Conservation (phyloP, 352 stramenopile species). For the Phytophthora tentaculata region DNA sequence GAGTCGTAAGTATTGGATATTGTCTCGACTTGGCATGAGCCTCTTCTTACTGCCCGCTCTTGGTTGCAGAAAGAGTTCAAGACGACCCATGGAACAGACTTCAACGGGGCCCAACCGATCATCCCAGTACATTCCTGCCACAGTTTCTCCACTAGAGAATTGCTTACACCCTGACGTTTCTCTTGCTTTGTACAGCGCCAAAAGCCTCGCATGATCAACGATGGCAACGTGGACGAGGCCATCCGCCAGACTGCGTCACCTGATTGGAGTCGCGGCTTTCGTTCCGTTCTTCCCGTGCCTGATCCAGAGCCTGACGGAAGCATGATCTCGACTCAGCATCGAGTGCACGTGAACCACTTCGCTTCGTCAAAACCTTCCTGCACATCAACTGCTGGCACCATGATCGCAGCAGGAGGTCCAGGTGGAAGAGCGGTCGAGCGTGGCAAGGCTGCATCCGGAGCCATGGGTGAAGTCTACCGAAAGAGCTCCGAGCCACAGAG, state of each 20-base stretch:
- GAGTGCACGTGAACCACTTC: conserved; percentile 62
- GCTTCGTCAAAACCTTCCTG: conserved; percentile 16
- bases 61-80: conserved; percentile 63
- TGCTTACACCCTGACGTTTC: no score
- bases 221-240: conserved; percentile 61
- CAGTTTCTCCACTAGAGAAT: no score
- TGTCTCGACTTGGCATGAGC: neutral
- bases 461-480: conserved; percentile 70
- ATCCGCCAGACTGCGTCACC: conserved; percentile 51
- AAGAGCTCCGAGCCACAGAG: conserved; percentile 62
- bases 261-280: conserved; percentile 55
- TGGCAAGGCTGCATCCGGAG: conserved; percentile 67
- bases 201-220: conserved; percentile 63
- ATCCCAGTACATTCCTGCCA: conserved; percentile 47
- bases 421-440: conserved; percentile 54
- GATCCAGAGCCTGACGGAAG: conserved; percentile 66
- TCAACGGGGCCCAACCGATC: conserved; percentile 42
- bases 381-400: conserved; percentile 21
- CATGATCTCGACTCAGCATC: conserved; percentile 70
- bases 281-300: conserved; percentile 52
- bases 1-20: conserved; percentile 41
- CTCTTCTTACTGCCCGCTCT: neutral
- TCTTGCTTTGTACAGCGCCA: conserved; percentile 32
- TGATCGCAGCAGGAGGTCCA: conserved; percentile 52
- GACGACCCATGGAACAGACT: conserved; percentile 64